A percentile compares a stretch with the other conserved stretches of the same genome.
Evolutionary conservation across 1,139 yeast genomes (phyloP).

Genomic region (Debaryomyces fabryi): DNA sequence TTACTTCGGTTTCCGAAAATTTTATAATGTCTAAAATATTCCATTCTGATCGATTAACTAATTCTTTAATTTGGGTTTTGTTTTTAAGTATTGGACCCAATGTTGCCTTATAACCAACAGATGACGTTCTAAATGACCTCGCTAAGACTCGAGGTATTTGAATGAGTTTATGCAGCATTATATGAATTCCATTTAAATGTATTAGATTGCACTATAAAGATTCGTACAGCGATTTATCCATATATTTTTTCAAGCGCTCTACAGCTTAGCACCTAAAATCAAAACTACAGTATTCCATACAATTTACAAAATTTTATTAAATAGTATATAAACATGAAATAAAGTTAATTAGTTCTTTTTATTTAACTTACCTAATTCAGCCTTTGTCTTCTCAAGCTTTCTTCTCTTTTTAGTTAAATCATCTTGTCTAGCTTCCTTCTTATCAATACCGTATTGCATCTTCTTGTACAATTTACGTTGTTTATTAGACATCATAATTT

Average conservation of each 20-base stretch:
- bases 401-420: conserved; percentile 77
- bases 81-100: background rate
- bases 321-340: conserved; percentile 5
- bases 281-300: background rate
- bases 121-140: background rate
- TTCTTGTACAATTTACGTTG: conserved; percentile 92
- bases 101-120: background rate
- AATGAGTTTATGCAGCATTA: background rate
- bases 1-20: conserved; percentile 11
- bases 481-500: conserved; percentile 97
- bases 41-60: conserved; percentile 32
- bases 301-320: conserved; percentile 5
- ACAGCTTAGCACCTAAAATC: background rate
- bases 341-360: conserved; percentile 13
- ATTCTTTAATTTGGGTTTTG: conserved; percentile 11
- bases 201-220: background rate
- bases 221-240: background rate
- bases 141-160: background rate
- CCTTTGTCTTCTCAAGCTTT: conserved; percentile 70
- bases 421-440: conserved; percentile 80
- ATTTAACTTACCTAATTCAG: conserved; percentile 49
- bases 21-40: conserved; percentile 27
- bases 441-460: conserved; percentile 90
- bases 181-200: background rate
- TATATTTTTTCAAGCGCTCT: conserved; percentile 3